Base-by-base conservation (phyloP, 352 stramenopile genomes). In the Phytophthora chlamydospora region DNA sequence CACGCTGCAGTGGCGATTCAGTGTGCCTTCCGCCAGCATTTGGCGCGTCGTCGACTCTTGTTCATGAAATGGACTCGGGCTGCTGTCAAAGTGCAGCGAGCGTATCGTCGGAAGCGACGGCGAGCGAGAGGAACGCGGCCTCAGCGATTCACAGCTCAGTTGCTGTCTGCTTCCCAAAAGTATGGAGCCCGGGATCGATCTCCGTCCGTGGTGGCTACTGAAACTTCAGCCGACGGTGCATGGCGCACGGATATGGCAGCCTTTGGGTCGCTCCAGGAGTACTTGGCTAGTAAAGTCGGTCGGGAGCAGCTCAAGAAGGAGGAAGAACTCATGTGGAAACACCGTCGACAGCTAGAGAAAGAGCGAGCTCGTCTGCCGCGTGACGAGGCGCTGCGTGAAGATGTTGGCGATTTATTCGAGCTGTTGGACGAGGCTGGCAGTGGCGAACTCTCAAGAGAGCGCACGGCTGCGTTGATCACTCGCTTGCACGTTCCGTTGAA, bases 321-420 rank as follows among this genome's bases (percentile, higher is more conserved):
- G 46, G 66, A 87, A 46, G 55, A 65, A 4, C 50, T 87, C 17
- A 78, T 73, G 58, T 73, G 64, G 64, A 45, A 38, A 12, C 64
- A 73, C 24, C 58, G 52, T 6, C 47, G 19, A 33, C 60, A 86
- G 24, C 43, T 89, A 4, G 56, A 68, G 5, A 79, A 71, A 39
- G 68, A 80, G 19, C 68, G 81, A 39, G 55, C 76, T 38, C 62
- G 73, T 34, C 63, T 75, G 1, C 47, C 80, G 4, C 42, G 54
- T 1, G 53, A 86, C 4, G 68, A 82, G 16, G 77, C 81, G 6
- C 29, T 90, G 7, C 49, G 81, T 2, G 77, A 88, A 52, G 79
- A 92, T 19, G 58, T 78, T 0, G 62, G 75, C 4, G 85, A 91
- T 39, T 60, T 92, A 6, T 94, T 94, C 52, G 83, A 91, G 58